Evolutionary conservation across 805 yeast species (phyloP), one percentile per base, ranked within the genome.

Genomic region (Trichomonascus vanleenenianus): DNA sequence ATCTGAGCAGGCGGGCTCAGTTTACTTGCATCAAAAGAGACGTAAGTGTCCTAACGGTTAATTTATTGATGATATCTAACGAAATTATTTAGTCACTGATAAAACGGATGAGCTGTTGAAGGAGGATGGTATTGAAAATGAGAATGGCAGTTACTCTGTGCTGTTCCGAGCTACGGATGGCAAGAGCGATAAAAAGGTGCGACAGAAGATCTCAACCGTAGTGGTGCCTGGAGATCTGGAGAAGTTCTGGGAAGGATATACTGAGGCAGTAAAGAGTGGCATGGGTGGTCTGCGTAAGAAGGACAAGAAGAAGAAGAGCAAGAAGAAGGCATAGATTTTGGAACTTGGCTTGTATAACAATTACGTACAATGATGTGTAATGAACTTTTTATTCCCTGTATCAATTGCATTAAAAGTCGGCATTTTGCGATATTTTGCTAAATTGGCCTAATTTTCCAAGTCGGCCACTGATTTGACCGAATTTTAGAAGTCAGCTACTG

Each of bases 281-380:
- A 78, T 85, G 62, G 67, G 68, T 2, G 96, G 95, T 1, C 72
- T 89, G 62, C 75, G 79, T 59, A 85, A 83, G 75, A 87, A 85
- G 68, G 86, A 84, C 71, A 80, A 79, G 65, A 81, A 79, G 71
- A 75, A 74, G 67, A 80, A 77, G 68, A 71, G 74, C 60, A 73
- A 71, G 11, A 41, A 43, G 25, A n/a, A n/a, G 16, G 38, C 22
- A 18, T 16, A 34, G 34, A 31, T 4, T 14, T 14, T 5, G 10
- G 5, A 31, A 14, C 10, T 22, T n/a, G n/a, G n/a, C 31, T 30
- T 30, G 8, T 30, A 11, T 30, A 30, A 31, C 15, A 31, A 31
- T 6, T 11, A 12, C 12, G 34, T 22, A 22, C 8, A 8, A 22
- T 22, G n/a, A n/a, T n/a, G 31, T 11, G 15, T 31, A 14, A 31